A percentile compares a stretch with the other conserved stretches of the same genome.
Conservation (phyloP, 2,329 filamentous ascomycete genomes). For the Paraphoma sp. region DNA sequence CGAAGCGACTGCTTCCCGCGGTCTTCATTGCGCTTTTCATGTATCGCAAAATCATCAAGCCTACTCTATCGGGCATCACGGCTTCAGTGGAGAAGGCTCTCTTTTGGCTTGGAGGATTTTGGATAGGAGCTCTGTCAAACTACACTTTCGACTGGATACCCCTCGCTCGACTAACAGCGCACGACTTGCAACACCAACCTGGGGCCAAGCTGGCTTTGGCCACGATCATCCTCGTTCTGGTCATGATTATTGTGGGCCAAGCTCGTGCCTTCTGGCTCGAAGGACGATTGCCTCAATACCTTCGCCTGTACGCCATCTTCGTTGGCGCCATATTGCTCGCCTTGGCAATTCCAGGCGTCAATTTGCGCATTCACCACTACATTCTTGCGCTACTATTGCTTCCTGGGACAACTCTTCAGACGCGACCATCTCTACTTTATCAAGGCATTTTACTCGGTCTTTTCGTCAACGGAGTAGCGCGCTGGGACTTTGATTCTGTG, state of each 20-base stretch:
- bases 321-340: slow-evolving; percentile 70
- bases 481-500: slow-evolving; percentile 60
- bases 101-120: slow-evolving; percentile 86
- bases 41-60: slow-evolving; percentile 80
- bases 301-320: slow-evolving; percentile 78
- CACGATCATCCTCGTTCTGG: slow-evolving; percentile 74
- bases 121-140: slow-evolving; percentile 90
- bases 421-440: slow-evolving; percentile 42
- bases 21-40: slow-evolving; percentile 85
- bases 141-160: slow-evolving; percentile 95
- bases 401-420: slow-evolving; percentile 45
- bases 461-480: slow-evolving; percentile 45
- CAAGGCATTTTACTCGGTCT: slow-evolving; percentile 46
- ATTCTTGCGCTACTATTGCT: slow-evolving; percentile 43
- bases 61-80: slow-evolving; percentile 73
- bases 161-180: slow-evolving; percentile 83
- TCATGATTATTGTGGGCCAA: slow-evolving; percentile 73
- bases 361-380: slow-evolving; percentile 83
- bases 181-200: slow-evolving; percentile 87
- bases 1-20: slow-evolving; percentile 84
- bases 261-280: slow-evolving; percentile 88
- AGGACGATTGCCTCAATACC: slow-evolving; percentile 76
- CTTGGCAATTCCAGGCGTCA: slow-evolving; percentile 74
- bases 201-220: slow-evolving; percentile 83
- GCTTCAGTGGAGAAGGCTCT: slow-evolving; percentile 88